Evolutionary conservation across 257 asterid genomes (phyloP).

Genomic region (Ilex aquifolium): DNA sequence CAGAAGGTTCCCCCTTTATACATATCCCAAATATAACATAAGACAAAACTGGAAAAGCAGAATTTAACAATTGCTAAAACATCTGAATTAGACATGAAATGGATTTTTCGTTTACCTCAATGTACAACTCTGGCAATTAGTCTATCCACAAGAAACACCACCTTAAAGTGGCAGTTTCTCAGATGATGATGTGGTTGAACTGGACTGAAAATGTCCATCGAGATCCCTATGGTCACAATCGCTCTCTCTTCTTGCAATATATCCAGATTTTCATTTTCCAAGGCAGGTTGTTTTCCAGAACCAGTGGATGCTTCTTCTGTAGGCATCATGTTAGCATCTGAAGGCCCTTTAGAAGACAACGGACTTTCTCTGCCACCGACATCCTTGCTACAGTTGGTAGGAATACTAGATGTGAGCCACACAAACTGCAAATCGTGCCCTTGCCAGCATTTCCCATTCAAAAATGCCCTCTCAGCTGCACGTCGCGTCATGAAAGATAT

Average conservation of each 20-base stretch:
- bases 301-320: slow-evolving; percentile 10
- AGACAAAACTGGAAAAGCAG: no score
- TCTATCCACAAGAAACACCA: background rate
- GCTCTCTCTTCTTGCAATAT: slow-evolving; percentile 21
- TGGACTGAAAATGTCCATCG: slow-evolving; percentile 35
- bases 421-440: slow-evolving; percentile 66
- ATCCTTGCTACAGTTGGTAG: slow-evolving; percentile 16
- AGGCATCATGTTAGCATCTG: slow-evolving; percentile 19
- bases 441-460: slow-evolving; percentile 77
- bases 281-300: slow-evolving; percentile 10
- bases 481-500: slow-evolving; percentile 64
- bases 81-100: no score
- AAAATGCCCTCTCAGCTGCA: slow-evolving; percentile 85
- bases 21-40: no score
- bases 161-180: slow-evolving; percentile 30
- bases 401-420: slow-evolving; percentile 40
- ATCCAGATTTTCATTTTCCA: slow-evolving; percentile 32
- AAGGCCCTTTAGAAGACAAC: slow-evolving; percentile 12
- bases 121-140: no score
- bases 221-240: slow-evolving; percentile 24
- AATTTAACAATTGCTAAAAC: no score
- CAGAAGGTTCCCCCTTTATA: no score
- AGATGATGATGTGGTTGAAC: slow-evolving; percentile 26
- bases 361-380: slow-evolving; percentile 20
- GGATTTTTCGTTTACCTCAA: no score